Evolutionary conservation across 2,329 filamentous ascomycete genomes (phyloP), one percentile per base, ranked within the genome.

Genomic region (Ophiostoma sp.): DNA sequence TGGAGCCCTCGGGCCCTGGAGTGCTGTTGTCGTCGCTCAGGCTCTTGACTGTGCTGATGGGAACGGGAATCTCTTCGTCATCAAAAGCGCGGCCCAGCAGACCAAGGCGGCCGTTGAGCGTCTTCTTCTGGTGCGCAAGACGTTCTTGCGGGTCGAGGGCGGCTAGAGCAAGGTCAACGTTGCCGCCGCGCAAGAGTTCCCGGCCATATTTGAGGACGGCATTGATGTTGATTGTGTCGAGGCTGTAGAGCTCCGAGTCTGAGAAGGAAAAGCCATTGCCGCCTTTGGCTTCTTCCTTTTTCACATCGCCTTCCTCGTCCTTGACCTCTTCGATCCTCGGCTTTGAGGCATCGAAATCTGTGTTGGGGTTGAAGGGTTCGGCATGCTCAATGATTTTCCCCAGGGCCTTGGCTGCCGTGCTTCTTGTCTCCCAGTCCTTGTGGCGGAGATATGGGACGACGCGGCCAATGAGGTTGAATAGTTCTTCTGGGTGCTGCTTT

Each of bases 361-460:
- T 85, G 76, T 97, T 98, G 0, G 95, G 96, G 76, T 98, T 93
- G 78, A 95, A 97, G 64, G 86, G 82, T 69, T 93, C 89, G 0
- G 94, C 93, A 83, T 98, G 91, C 71, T 94, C 90, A 73, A 96
- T 89, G 74, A 99, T 98, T 76, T 94, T 93, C 71, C 94, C 94
- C 71, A 99, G 90, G 27, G 95, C 95, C 80, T 94, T 96, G 75
- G 94, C 93, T 66, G 96, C 91, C 69, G 95, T 96, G 72, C 90
- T 94, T 75, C 96, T 86, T 35, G 95, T 99, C 77, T 99, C 95
- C 95, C 95, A 99, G 77, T 94, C 94, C 79, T 94, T 97, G 75
- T 95, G 94, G 71, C 92, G 89, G 39, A 99, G 85, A 79, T 97
- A 99, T 0, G 95, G 94, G n/a, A 99, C 89, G 41, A 99, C 94